Base-by-base conservation (phyloP, 1,284 basidiomycete species). In the Cutaneotrichosporon sp. region DNA sequence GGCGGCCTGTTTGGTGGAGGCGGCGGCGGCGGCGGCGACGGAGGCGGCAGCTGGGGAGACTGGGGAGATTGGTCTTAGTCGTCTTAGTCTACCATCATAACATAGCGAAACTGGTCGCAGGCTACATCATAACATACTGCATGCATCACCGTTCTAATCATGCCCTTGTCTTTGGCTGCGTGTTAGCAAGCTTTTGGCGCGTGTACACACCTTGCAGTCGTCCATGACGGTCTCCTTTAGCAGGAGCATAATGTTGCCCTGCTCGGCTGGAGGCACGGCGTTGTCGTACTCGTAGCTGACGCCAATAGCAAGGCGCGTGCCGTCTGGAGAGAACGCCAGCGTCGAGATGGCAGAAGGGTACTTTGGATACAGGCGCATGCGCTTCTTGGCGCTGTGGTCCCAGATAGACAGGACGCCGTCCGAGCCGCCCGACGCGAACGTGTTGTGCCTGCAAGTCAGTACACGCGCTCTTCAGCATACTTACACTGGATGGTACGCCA, bases 331-430 rank as follows among this genome's bases (percentile, higher is more conserved):
- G 76, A 94, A 96, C 1, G 86, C 81, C 46, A 90, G 76, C 1
- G 84, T 81, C 0, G 86, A 82, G 36, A 92, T 81, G 7, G 88
- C 80, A 0, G 82, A 79, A 9, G 80, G 76, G 75, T 86, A 92
- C 67, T 88, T 87, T 0, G 86, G 84, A 63, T 88, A 91, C 64
- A 93, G 89, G 36, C 90, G 83, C 58, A 97, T 79, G 12, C 96
- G 84, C 73, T 98, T 98, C 78, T 97, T 97, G 43, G 93, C 88
- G 58, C 86, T 86, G 72, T 96, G 90, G 70, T 98, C 96, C 94
- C 94, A 99, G 56, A 97, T 84, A 0, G 89, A 90, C 37, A 94
- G 85, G 4, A 87, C 86, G 1, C 84, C 85, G 73, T 97, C 93
- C 0, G 91, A 94, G 30, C 93, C 94, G 2, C 87, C 88, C 0